Percentiles rank a stretch among this genome's conserved stretches.
These are phyloP conservation scores for Hansenula sp. DNA, from an alignment of 1,139 yeast species.

Conservation along the genomic window DNA sequence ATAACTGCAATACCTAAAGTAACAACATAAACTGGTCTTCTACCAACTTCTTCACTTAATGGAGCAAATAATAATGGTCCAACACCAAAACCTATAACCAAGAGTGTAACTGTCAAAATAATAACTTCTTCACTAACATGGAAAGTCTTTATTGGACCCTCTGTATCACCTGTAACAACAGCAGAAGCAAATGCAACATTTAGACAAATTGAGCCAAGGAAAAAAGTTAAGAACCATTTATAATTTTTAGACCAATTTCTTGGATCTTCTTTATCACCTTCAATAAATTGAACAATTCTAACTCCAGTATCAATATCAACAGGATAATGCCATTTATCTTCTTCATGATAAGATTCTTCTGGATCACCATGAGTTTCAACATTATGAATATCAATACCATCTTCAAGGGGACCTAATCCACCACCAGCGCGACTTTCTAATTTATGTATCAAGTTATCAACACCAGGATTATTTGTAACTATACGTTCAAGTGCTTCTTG, in stretches of 20 bases:
- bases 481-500: slow-evolving; percentile 13
- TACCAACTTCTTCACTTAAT: slow-evolving; percentile 66
- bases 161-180: slow-evolving; percentile 56
- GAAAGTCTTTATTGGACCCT: slow-evolving; percentile 46
- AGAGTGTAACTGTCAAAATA: slow-evolving; percentile 52
- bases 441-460: slow-evolving; percentile 28
- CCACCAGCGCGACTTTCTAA: slow-evolving; percentile 33
- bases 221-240: slow-evolving; percentile 53
- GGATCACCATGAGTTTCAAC: slow-evolving; percentile 24
- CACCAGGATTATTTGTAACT: slow-evolving; percentile 32
- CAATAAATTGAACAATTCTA: slow-evolving; percentile 55
- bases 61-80: slow-evolving; percentile 78
- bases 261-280: slow-evolving; percentile 55
- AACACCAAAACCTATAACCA: slow-evolving; percentile 70
- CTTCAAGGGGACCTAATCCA: slow-evolving; percentile 48
- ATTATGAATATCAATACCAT: slow-evolving; percentile 42
- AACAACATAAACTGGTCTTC: slow-evolving; percentile 49
- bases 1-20: slow-evolving; percentile 58
- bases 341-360: slow-evolving; percentile 31
- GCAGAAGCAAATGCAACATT: slow-evolving; percentile 59
- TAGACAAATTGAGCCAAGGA: slow-evolving; percentile 51
- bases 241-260: slow-evolving; percentile 40
- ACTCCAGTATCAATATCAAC: slow-evolving; percentile 49
- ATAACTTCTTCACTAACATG: slow-evolving; percentile 51
- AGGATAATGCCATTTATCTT: slow-evolving; percentile 58